Evolutionary conservation across 192 early-diverging fungal species (phyloP).

Genomic region (Piromyces finnis): DNA sequence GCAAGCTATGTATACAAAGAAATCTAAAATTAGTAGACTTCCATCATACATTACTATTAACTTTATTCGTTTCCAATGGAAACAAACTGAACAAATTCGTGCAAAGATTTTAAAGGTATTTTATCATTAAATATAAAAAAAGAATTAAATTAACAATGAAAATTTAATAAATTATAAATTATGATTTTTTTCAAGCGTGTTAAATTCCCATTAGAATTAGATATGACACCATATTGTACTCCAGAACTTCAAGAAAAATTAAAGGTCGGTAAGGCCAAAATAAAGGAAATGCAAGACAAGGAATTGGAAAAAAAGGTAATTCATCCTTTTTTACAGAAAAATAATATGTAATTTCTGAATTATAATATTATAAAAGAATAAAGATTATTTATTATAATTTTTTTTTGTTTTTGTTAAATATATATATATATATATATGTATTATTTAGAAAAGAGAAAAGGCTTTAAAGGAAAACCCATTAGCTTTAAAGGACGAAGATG

Average conservation of each 20-base stretch:
- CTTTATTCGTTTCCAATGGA: slow-evolving; percentile 96
- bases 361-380: too few species aligned
- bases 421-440: too few species aligned
- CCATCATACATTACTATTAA: slow-evolving; percentile 72
- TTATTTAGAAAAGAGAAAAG: neutral
- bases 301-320: slow-evolving; percentile 15
- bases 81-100: slow-evolving; percentile 48
- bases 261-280: slow-evolving; percentile 14
- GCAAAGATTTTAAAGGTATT: slow-evolving; percentile 85
- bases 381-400: too few species aligned
- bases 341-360: too few species aligned
- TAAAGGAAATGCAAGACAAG: slow-evolving; percentile 59
- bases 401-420: too few species aligned
- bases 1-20: slow-evolving; percentile 60
- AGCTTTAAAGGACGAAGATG: neutral
- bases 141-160: too few species aligned
- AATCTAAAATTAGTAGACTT: slow-evolving; percentile 56
- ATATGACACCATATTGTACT: slow-evolving; percentile 73
- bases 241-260: slow-evolving; percentile 62
- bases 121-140: too few species aligned
- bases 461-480: neutral
- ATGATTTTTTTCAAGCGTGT: too few species aligned
- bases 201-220: slow-evolving; percentile 82
- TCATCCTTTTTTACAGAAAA: neutral
- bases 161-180: too few species aligned